These are phyloP conservation scores for Pelargonium fulgidum DNA, from an alignment of 441 rosid genomes.

Conservation along the genomic window DNA sequence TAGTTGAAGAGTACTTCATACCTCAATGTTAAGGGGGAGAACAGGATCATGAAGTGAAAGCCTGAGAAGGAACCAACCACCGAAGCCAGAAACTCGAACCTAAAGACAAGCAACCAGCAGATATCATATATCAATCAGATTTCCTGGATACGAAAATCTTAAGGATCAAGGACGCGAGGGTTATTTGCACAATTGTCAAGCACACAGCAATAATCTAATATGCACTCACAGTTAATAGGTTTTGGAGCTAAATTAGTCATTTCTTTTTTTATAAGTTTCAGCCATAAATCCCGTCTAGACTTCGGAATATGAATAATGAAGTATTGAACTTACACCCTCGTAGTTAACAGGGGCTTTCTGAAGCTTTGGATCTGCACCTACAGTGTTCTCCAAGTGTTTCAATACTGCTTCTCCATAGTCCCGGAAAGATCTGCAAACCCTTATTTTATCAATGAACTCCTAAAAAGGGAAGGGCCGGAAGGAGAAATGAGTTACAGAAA, in stretches of 20 bases:
- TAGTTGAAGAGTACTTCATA: conserved; percentile 21
- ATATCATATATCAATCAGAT: not conserved
- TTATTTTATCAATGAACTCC: conserved; percentile 13
- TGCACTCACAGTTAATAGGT: not conserved
- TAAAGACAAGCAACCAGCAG: conserved; percentile 15
- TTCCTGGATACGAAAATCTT: not conserved
- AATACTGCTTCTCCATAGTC: conserved; percentile 89
- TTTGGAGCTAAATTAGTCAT: not conserved
- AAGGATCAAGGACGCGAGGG: not conserved
- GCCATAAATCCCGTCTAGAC: not conserved
- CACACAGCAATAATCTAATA: not conserved
- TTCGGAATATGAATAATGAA: not conserved
- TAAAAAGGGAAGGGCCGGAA: conserved; percentile 1
- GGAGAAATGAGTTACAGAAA: conserved; percentile 8
- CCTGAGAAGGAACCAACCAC: conserved; percentile 99
- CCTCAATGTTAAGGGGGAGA: conserved; percentile 98
- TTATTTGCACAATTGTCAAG: not conserved
- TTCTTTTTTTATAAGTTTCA: not conserved
- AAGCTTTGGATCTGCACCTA: conserved; percentile 51
- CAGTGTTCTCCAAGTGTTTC: conserved; percentile 54
- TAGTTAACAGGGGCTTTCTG: conserved; percentile 78
- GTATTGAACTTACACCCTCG: conserved; percentile 68
- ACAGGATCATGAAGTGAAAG: conserved; percentile 97
- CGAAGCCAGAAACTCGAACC: conserved; percentile 86
- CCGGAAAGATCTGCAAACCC: conserved; percentile 65